Evolutionary conservation across 306 rosid species (phyloP).

Genomic region (Cucurbita pepo): DNA sequence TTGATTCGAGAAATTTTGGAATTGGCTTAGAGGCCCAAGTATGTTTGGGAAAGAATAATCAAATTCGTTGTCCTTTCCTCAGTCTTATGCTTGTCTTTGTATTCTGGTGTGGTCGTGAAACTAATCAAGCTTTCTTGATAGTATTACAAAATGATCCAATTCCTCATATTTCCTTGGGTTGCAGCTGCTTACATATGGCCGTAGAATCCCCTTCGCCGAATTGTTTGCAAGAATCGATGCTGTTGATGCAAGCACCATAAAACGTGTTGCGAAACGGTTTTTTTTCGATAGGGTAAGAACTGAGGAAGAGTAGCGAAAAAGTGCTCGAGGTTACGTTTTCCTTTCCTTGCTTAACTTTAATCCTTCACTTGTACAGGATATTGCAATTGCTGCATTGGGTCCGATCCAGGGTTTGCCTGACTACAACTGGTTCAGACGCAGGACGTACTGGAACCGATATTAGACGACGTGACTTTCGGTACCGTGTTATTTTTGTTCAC

Average conservation of each 20-base stretch:
- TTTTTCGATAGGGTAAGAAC: conserved; percentile 69
- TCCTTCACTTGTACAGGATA: conserved; percentile 35
- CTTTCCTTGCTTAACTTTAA: background rate
- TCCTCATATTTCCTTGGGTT: background rate
- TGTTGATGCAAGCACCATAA: conserved; percentile 73
- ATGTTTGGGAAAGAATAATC: background rate
- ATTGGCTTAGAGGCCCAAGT: background rate
- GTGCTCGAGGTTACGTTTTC: background rate
- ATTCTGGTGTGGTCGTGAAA: background rate
- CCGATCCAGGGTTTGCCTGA: conserved; percentile 73
- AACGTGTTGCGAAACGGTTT: conserved; percentile 87
- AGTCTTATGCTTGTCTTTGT: background rate
- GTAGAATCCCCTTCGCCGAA: conserved; percentile 87
- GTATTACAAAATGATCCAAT: background rate
- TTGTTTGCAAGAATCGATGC: conserved; percentile 94
- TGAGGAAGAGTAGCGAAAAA: background rate
- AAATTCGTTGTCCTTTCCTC: no score
- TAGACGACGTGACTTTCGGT: conserved; percentile 22
- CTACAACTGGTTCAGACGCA: conserved; percentile 97
- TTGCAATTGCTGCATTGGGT: conserved; percentile 87
- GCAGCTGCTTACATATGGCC: conserved; percentile 77
- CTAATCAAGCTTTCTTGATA: background rate
- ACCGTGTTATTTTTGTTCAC: conserved; percentile 10
- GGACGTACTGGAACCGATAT: conserved; percentile 97
- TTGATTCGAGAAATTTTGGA: background rate